A percentile compares a stretch with the other conserved stretches of the same genome.
Conservation (phyloP, 1,139 yeast species). For the Blastobotrys ciferrii region DNA sequence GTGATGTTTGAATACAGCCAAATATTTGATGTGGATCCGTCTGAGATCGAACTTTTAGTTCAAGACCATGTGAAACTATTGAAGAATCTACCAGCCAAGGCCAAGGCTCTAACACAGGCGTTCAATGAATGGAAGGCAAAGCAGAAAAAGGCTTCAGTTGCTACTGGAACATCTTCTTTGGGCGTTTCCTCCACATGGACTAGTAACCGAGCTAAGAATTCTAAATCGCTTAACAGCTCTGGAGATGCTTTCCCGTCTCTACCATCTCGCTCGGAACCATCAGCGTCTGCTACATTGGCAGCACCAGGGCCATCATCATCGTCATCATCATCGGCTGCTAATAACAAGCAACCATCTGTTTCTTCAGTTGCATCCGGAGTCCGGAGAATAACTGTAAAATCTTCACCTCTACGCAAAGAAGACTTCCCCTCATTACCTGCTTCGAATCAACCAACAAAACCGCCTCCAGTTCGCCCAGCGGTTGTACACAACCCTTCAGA, state of each 20-base stretch:
- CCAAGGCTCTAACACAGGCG: constrained; percentile 20
- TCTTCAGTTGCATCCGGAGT: constrained; percentile 2
- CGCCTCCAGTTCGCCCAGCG: constrained; percentile 13
- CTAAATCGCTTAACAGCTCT: constrained; percentile 10
- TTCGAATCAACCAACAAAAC: constrained; percentile 9
- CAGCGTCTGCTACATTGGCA: too few relatives aligned
- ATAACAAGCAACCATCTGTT: background rate
- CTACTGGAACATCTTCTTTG: constrained; percentile 11
- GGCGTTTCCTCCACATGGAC: constrained; percentile 7
- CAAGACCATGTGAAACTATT: constrained; percentile 45
- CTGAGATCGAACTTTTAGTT: constrained; percentile 48
- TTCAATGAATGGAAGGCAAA: constrained; percentile 22
- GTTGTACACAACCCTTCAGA: constrained; percentile 10
- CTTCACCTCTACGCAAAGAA: constrained; percentile 13
- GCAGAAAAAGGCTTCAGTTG: constrained; percentile 12
- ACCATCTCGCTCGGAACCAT: constrained; percentile 16
- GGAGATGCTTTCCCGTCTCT: constrained; percentile 27
- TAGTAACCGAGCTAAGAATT: constrained; percentile 1
- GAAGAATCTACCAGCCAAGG: constrained; percentile 15
- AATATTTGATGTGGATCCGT: constrained; percentile 44
- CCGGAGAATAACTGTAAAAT: constrained; percentile 4
- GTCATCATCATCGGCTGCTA: constrained; percentile 1
- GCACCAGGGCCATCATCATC: background rate
- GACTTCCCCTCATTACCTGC: constrained; percentile 18
- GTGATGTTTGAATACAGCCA: constrained; percentile 50